Percentiles rank a stretch among this genome's conserved stretches.
Conservation (phyloP, 202 grass and related monocot species). For the Digitaria exilis region DNA sequence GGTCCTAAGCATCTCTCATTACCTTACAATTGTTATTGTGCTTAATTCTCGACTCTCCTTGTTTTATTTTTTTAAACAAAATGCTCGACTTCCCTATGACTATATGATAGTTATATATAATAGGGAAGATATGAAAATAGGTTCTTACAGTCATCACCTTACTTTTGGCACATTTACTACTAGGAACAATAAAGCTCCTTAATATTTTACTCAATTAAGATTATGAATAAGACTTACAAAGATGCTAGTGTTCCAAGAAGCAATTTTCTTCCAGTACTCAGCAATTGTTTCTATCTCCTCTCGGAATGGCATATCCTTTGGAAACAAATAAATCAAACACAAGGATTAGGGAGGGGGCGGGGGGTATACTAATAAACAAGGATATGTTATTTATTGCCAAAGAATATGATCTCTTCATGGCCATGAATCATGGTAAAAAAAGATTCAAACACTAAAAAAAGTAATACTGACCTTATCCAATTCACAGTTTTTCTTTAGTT, state of each 20-base stretch:
- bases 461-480: neutral
- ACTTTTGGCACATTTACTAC: neutral
- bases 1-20: neutral
- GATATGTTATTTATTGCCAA: neutral
- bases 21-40: neutral
- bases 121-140: neutral
- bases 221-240: neutral
- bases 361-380: too few relatives aligned
- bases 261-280: neutral
- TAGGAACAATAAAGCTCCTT: neutral
- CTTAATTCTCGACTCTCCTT: too few relatives aligned
- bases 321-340: neutral
- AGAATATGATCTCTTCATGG: neutral
- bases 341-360: neutral
- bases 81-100: neutral
- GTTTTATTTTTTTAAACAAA: neutral
- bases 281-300: conserved; percentile 8
- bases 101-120: neutral
- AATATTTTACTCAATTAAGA: neutral
- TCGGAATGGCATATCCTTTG: conserved; percentile 15
- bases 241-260: neutral
- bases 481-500: neutral
- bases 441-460: neutral
- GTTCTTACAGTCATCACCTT: neutral
- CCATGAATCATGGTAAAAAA: neutral